A percentile compares a stretch with the other conserved stretches of the same genome.
Conservation (phyloP, 2,329 filamentous ascomycete genomes). For the Talaromyces pinophilus region DNA sequence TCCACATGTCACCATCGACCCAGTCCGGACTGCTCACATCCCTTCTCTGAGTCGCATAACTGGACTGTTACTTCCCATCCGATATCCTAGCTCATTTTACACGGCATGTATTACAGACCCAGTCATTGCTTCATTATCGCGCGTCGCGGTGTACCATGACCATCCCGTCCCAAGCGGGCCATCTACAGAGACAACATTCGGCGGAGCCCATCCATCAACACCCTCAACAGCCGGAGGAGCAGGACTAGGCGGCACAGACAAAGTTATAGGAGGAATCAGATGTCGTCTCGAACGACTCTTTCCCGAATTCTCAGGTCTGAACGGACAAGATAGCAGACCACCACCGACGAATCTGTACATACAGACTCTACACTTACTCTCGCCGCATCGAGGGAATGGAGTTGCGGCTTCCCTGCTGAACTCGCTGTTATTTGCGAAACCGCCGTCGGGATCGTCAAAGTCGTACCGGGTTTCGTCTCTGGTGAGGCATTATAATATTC, state of each 20-base stretch:
- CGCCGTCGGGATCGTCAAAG: slow-evolving; percentile 19
- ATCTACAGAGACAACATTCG: slow-evolving; percentile 19
- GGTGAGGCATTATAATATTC: slow-evolving; percentile 53
- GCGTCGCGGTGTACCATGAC: slow-evolving; percentile 61
- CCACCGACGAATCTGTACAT: slow-evolving; percentile 57
- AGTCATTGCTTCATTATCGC: slow-evolving; percentile 55
- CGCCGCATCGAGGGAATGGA: slow-evolving; percentile 60
- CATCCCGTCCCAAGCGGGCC: slow-evolving; percentile 38
- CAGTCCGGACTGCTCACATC: slow-evolving; percentile 56
- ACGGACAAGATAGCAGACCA: slow-evolving; percentile 20
- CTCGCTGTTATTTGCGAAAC: slow-evolving; percentile 37
- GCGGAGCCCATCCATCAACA: slow-evolving; percentile 9
- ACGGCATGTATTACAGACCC: slow-evolving; percentile 59
- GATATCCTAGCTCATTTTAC: slow-evolving; percentile 64
- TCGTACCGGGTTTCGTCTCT: slow-evolving; percentile 36
- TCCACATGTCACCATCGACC: slow-evolving; percentile 55
- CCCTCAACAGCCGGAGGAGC: slow-evolving; percentile 19
- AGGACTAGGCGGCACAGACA: slow-evolving; percentile 38
- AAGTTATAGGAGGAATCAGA: slow-evolving; percentile 52
- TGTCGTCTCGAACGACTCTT: slow-evolving; percentile 47
- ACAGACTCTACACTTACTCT: slow-evolving; percentile 60
- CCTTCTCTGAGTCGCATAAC: slow-evolving; percentile 60
- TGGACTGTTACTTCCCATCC: slow-evolving; percentile 60
- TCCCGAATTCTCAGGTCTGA: slow-evolving; percentile 23
- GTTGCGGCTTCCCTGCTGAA: slow-evolving; percentile 59